Evolutionary conservation across 495 filamentous ascomycete species (phyloP), one percentile per base, ranked within the genome.

Genomic region (Penicillium malachiteum): DNA sequence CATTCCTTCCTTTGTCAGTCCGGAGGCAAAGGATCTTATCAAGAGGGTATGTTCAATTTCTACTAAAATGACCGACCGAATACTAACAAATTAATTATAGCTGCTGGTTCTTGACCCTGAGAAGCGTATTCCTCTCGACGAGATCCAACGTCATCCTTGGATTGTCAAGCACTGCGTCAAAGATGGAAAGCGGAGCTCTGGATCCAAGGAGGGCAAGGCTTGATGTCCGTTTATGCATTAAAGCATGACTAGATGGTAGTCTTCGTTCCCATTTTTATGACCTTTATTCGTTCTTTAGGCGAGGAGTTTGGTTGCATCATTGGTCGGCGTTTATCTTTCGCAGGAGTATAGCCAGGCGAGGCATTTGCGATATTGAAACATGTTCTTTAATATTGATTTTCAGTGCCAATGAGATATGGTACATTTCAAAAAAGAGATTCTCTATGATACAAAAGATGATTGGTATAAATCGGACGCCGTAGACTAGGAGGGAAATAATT

Each of bases 111-210:
- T 97, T 52, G 92, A 97, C 58, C 95, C 94, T 0, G 91, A 96
- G 66, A 96, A 96, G 78, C 80, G 94, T 32, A 89, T 98, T 41
- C 81, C 92, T 1, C 81, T 98, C 1, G 91, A 94, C 13, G 89
- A 97, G 35, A 89, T 97, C 46, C 85, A 91, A 70, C 82, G 80
- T 40, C 94, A 98, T 70, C 93, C 94, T 21, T 98, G 94, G 94
- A 96, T 98, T 58, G 65, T 96, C 60, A 98, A 96, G 80, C 91
- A 98, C 72, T 97, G 95, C 70, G 79, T 85, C 12, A 92, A 90
- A 72, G 85, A 89, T 12, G 61, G 74, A 32, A 83, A 85, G 55
- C 69, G 78, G 42, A 75, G 59, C 56, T 79, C 76, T 12, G 70
- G 66, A 38, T 66, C 71, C 33, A 79, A 76, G 54, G 63, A 72